Conservation (phyloP, 768 basidiomycete species). For the Lactifluus pinguis region DNA sequence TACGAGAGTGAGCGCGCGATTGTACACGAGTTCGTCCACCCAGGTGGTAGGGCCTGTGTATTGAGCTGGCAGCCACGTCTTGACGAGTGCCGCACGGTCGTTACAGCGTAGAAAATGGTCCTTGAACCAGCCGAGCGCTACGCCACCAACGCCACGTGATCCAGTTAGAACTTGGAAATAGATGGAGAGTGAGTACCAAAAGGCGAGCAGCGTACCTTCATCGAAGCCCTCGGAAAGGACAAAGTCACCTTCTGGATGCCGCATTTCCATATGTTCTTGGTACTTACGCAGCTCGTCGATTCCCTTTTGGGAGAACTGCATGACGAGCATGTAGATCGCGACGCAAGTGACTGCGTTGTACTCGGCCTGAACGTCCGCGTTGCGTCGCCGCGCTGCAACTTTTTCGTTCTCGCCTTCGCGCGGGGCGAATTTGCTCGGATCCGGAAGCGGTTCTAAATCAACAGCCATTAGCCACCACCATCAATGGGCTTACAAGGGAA, state of each 20-base stretch:
- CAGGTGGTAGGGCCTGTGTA: constrained; percentile 77
- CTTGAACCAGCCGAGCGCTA: constrained; percentile 85
- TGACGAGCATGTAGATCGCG: constrained; percentile 82
- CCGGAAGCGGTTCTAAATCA: constrained; percentile 62
- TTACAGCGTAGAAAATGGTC: constrained; percentile 91
- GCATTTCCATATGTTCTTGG: constrained; percentile 77
- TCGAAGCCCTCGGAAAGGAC: constrained; percentile 73
- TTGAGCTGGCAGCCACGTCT: constrained; percentile 79
- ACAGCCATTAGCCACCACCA: not conserved
- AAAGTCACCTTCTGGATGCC: constrained; percentile 65
- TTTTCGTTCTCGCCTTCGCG: constrained; percentile 66
- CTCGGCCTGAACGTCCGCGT: constrained; percentile 72
- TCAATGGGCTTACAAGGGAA: constrained; percentile 10
- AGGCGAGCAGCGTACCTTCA: constrained; percentile 42
- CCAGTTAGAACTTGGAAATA: constrained; percentile 15
- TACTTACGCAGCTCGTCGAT: constrained; percentile 73
- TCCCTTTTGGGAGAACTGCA: constrained; percentile 90
- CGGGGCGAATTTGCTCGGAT: constrained; percentile 64
- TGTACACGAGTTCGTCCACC: constrained; percentile 88
- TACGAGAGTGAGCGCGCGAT: constrained; percentile 81
- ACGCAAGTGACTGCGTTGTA: constrained; percentile 80
- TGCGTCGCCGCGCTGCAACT: constrained; percentile 56
- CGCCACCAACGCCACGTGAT: constrained; percentile 34
- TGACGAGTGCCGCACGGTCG: constrained; percentile 80
- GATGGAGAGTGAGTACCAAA: not conserved